Evolutionary conservation across 2,329 filamentous ascomycete species (phyloP), one percentile per base, ranked within the genome.

Genomic region (Penicillium sp.): DNA sequence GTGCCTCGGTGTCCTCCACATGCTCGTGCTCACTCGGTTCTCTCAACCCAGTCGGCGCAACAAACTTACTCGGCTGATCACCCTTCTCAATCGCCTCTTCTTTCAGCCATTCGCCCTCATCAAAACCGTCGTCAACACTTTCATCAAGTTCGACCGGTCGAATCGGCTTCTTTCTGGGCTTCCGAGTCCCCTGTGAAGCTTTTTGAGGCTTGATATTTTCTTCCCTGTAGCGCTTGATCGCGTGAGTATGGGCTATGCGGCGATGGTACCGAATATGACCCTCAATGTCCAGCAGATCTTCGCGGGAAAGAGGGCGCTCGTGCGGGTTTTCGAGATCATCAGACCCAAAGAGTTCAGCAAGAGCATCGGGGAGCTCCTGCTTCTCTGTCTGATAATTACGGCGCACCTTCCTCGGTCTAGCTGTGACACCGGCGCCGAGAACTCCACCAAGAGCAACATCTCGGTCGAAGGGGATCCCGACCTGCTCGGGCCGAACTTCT

Each of bases 201-300:
- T 10, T 18, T 18, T 34, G 31, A 9, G 11, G 14, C 16, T 34
- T 34, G 31, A 18, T 34, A 16, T 34, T 34, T 16, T 18, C 14
- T 8, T 34, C 14, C 31, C 31, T 34, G 31, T 16, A 16, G 31
- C 31, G 35, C 35, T 14, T n/a, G 20, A 11, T 37, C 35, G n/a
- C 35, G 18, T 23, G 4, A 14, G 35, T 11, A 3, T 37, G 11
- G 11, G 35, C 29, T 29, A 32, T 24, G 18, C 18, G 9, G 18
- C 40, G 38, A 29, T 38, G 44, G 29, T 32, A 29, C 10, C 44
- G 44, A 18, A 46, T 46, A 8, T 39, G 31, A 35, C 4, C 31
- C n/a, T 54, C 47, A 10, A 48, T 26, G 14, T 49, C 48, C 7
- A 51, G 23, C 28, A 37, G 38, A 27, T 55, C 50, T 11, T 42